Base-by-base conservation (phyloP, 140 eudicot genomes). In the Bidens hawaiensis region DNA sequence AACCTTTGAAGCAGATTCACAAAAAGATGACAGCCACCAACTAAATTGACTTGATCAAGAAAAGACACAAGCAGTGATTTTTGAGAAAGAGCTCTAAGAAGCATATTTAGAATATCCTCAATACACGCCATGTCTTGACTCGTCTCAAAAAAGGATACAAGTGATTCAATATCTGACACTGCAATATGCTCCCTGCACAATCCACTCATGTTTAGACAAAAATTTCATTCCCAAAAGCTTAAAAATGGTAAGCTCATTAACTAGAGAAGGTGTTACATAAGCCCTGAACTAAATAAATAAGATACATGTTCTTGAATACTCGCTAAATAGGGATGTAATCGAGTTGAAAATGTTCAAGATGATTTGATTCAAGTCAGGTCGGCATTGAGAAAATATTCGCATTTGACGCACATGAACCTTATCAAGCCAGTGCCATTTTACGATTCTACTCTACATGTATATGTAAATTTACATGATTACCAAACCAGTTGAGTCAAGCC, bases 21-120 rank as follows among this genome's bases (percentile, higher is more conserved):
- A 80, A 93, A 93, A 58, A 93, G 81, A 76, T 85, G 95, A 70
- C 97, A 93, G 64, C 97, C 97, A 51, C 99, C 91, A 38, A 83
- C 76, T 65, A 64, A 61, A 78, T 85, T 75, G 70, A 88, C 80
- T 78, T 88, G 95, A 48, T 88, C 99, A 49, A 93, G 81, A 77
- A 93, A 88, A 53, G 95, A 80, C 21, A 81, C 87, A 45, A 93
- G 84, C 64, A 88, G 64, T 50, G 85, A 70, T 74, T 83, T 88
- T 67, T 88, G 88, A 61, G 99, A 85, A 76, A 93, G 84, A 64
- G 97, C 90, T 33, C 99, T 95, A 50, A 93, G 74, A 33, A 93
- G 79, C 99, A 93, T 93, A 70, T 88, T 86, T 42, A 93, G 72
- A 73, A 81, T 80, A 78, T 93, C 99, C 79, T 93, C 99, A 61